phyloP scores from a whole-genome alignment of 768 basidiomycete species.

The Calvatia gigantea region DNA sequence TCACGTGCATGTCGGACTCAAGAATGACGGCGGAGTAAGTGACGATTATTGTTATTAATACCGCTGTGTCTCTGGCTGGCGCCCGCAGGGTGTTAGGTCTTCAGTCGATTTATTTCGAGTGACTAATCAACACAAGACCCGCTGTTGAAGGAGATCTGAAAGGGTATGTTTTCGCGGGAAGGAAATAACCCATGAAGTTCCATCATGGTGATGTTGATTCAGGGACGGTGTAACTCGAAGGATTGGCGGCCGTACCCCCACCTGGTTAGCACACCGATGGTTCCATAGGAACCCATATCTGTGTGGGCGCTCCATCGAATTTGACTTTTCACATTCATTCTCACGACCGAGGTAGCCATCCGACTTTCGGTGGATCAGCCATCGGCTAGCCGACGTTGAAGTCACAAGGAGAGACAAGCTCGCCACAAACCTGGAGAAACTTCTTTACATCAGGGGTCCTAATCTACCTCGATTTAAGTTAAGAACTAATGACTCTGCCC shows the following conservation, averaged over 20 bases:
- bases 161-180: background rate
- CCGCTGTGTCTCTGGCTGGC: too few species aligned
- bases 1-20: too few species aligned
- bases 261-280: background rate
- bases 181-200: background rate
- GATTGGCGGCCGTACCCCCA: conserved; percentile 5
- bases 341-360: background rate
- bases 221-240: background rate
- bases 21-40: too few species aligned
- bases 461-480: too few species aligned
- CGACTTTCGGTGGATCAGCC: background rate
- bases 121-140: too few species aligned
- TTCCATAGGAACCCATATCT: background rate
- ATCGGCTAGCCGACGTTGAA: background rate
- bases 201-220: background rate
- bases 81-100: too few species aligned
- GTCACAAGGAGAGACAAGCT: background rate
- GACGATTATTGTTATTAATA: too few species aligned
- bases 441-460: too few species aligned
- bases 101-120: too few species aligned
- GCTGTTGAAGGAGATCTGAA: background rate
- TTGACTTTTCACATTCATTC: background rate
- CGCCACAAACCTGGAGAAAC: too few species aligned
- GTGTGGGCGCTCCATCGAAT: background rate
- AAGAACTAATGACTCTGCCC: too few species aligned